A percentile compares a stretch with the other conserved stretches of the same genome.
These are phyloP conservation scores for Yamadazyma sp. DNA, from an alignment of 1,139 yeast genomes.

Conservation along the genomic window DNA sequence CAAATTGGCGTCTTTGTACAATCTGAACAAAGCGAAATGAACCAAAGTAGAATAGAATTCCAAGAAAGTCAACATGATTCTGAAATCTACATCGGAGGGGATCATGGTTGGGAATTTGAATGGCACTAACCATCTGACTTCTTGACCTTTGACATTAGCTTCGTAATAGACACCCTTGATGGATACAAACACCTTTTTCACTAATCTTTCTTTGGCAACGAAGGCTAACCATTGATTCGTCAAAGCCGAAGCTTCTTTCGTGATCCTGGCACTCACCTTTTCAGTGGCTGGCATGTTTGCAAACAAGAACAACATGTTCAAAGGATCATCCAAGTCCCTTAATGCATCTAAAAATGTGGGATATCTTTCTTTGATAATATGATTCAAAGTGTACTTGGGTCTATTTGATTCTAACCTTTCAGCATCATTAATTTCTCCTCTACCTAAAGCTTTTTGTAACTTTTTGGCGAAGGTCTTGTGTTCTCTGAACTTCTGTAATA, in stretches of 20 bases:
- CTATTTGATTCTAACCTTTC: constrained; percentile 78
- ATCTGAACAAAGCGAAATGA: constrained; percentile 81
- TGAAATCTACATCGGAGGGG: constrained; percentile 92
- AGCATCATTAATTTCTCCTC: constrained; percentile 90
- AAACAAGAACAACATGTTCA: constrained; percentile 90
- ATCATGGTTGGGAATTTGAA: constrained; percentile 95
- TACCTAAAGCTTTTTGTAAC: constrained; percentile 84
- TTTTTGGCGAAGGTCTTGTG: constrained; percentile 94
- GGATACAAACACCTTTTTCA: constrained; percentile 90
- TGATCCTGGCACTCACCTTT: constrained; percentile 72
- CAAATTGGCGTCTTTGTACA: constrained; percentile 81
- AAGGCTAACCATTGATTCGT: constrained; percentile 96
- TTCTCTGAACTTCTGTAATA: constrained; percentile 86
- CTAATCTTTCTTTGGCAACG: constrained; percentile 78
- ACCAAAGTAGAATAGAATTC: constrained; percentile 92
- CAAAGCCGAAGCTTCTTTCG: constrained; percentile 80
- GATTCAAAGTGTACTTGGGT: constrained; percentile 84
- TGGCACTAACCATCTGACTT: constrained; percentile 94
- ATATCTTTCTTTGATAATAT: constrained; percentile 90
- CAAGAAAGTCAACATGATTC: constrained; percentile 94
- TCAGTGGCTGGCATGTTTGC: constrained; percentile 95
- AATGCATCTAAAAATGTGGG: constrained; percentile 92
- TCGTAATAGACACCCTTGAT: constrained; percentile 97
- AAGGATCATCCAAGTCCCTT: constrained; percentile 92
- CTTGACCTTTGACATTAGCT: constrained; percentile 88